These are phyloP conservation scores for Chlorella sp. DNA, from an alignment of 139 green algal species.

Conservation along the genomic window DNA sequence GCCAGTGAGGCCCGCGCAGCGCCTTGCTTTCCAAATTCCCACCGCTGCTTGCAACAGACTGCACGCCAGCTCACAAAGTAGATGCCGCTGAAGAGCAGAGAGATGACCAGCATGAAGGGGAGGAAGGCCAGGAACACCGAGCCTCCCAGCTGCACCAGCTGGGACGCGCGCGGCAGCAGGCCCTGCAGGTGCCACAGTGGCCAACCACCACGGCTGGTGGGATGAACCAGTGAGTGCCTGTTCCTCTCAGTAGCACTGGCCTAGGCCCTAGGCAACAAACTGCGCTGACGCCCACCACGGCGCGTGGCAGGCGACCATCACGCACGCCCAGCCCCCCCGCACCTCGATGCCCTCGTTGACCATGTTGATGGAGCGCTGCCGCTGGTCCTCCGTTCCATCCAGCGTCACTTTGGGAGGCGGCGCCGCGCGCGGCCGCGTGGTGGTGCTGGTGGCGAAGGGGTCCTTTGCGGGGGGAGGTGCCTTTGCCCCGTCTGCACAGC, in stretches of 20 bases:
- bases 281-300: too few relatives aligned
- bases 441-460: not conserved
- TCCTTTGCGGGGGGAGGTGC: not conserved
- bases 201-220: too few relatives aligned
- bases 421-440: slow-evolving; percentile 9
- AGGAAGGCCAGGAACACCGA: slow-evolving; percentile 68
- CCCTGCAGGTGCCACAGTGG: too few relatives aligned
- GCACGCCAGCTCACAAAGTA: slow-evolving; percentile 27
- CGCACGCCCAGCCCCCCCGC: too few relatives aligned
- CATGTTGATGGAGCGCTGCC: slow-evolving; percentile 30
- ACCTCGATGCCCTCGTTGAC: slow-evolving; percentile 63
- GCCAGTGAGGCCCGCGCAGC: not conserved
- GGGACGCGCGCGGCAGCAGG: not conserved
- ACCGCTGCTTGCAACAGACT: not conserved
- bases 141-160: slow-evolving; percentile 64
- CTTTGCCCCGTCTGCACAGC: too few relatives aligned
- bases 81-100: slow-evolving; percentile 39
- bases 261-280: too few relatives aligned
- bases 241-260: too few relatives aligned
- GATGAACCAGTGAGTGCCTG: too few relatives aligned
- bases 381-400: slow-evolving; percentile 16
- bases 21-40: not conserved
- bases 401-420: slow-evolving; percentile 4
- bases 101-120: slow-evolving; percentile 60
- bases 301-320: too few relatives aligned